phyloP scores from a whole-genome alignment of 2,329 filamentous ascomycete genomes.

The Helotiales sp. region DNA sequence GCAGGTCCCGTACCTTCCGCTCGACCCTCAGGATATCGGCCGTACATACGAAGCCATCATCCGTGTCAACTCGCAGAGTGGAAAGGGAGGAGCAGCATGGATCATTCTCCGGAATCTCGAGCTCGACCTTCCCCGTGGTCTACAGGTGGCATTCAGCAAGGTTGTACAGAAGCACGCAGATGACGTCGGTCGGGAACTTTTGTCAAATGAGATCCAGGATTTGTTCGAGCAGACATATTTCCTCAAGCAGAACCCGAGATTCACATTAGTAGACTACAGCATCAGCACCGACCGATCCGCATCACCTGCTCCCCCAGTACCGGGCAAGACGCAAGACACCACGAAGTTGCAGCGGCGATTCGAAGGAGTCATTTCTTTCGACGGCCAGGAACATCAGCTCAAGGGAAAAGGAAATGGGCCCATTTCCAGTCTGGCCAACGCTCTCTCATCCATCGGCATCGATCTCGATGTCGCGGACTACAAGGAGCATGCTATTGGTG shows the following conservation, averaged over 20 bases:
- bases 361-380: slow-evolving; percentile 81
- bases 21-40: slow-evolving; percentile 92
- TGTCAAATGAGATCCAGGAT: slow-evolving; percentile 79
- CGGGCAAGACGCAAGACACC: slow-evolving; percentile 76
- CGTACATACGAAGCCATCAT: slow-evolving; percentile 98
- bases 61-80: slow-evolving; percentile 94
- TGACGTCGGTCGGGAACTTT: slow-evolving; percentile 79
- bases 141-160: slow-evolving; percentile 89
- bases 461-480: slow-evolving; percentile 92
- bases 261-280: slow-evolving; percentile 87
- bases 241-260: slow-evolving; percentile 80
- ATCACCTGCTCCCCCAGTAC: slow-evolving; percentile 70
- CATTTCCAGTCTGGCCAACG: slow-evolving; percentile 85
- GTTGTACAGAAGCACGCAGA: slow-evolving; percentile 86
- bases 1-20: slow-evolving; percentile 88
- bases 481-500: slow-evolving; percentile 92
- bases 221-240: slow-evolving; percentile 92
- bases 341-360: slow-evolving; percentile 82
- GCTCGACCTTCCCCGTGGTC: slow-evolving; percentile 88
- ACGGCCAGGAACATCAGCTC: slow-evolving; percentile 78
- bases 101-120: slow-evolving; percentile 88
- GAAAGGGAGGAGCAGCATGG: slow-evolving; percentile 94
- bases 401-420: slow-evolving; percentile 86
- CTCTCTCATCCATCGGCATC: slow-evolving; percentile 77
- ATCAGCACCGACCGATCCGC: slow-evolving; percentile 82